Conservation (phyloP, 2,329 filamentous ascomycete species). For the Penicillium fuscoglaucum region DNA sequence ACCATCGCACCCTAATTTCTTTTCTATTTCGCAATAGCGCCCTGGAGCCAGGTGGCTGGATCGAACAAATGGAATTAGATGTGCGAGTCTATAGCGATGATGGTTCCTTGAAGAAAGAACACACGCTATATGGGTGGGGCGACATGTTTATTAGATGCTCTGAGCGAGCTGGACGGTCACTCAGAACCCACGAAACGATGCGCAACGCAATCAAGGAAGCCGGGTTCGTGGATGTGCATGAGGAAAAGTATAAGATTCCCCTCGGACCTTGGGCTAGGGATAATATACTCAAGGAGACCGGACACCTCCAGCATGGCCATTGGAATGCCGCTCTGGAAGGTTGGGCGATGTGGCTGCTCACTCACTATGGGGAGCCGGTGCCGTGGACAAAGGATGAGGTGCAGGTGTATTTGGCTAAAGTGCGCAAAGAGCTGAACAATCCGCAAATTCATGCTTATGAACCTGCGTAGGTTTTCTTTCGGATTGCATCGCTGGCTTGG, state of each 20-base stretch:
- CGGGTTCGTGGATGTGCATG: slow-evolving; percentile 36
- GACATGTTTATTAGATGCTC: slow-evolving; percentile 24
- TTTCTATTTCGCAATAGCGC: background rate
- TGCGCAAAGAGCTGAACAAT: slow-evolving; percentile 3
- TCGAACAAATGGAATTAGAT: slow-evolving; percentile 16
- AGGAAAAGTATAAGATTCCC: slow-evolving; percentile 29
- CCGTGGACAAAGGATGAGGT: slow-evolving; percentile 25
- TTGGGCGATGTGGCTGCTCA: slow-evolving; percentile 33
- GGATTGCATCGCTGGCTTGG: background rate
- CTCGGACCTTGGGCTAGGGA: slow-evolving; percentile 36
- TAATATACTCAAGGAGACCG: slow-evolving; percentile 39
- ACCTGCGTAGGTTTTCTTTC: background rate
- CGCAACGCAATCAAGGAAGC: slow-evolving; percentile 25
- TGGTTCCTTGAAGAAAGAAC: slow-evolving; percentile 6
- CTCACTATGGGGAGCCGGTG: slow-evolving; percentile 25
- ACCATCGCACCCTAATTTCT: background rate
- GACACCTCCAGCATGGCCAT: slow-evolving; percentile 33
- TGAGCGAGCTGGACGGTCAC: slow-evolving; percentile 24
- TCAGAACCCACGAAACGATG: slow-evolving; percentile 28
- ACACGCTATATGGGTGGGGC: slow-evolving; percentile 9
- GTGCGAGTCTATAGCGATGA: slow-evolving; percentile 14
- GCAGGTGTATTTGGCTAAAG: slow-evolving; percentile 7
- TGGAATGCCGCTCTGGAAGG: slow-evolving; percentile 32
- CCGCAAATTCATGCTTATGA: slow-evolving; percentile 6
- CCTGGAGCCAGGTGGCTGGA: slow-evolving; percentile 9